Conservation (phyloP, 805 yeast genomes). For the Starmerella tilneyi region DNA sequence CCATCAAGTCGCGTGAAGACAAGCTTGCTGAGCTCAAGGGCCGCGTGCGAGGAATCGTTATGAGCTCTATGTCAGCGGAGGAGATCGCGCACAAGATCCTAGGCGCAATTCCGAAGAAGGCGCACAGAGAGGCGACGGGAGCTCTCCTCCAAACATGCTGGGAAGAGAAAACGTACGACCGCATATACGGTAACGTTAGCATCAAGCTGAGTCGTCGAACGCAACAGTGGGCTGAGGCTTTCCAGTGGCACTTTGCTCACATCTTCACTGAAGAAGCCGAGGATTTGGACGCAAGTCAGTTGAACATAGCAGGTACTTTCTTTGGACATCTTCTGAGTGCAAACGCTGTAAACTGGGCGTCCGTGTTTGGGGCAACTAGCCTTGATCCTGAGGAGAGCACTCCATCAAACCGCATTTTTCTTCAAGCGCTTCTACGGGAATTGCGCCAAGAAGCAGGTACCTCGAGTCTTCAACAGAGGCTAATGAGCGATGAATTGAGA, state of each 20-base stretch:
- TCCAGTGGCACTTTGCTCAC: constrained; percentile 43
- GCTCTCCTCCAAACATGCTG: constrained; percentile 72
- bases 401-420: constrained; percentile 66
- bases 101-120: constrained; percentile 30
- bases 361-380: constrained; percentile 43
- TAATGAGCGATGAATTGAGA: constrained; percentile 26
- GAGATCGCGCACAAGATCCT: constrained; percentile 85
- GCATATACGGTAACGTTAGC: constrained; percentile 68
- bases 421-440: constrained; percentile 72
- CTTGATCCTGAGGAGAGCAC: constrained; percentile 64
- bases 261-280: constrained; percentile 43
- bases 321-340: constrained; percentile 77
- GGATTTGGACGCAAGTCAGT: constrained; percentile 57
- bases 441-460: constrained; percentile 68
- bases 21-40: not conserved
- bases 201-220: constrained; percentile 46
- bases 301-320: constrained; percentile 70
- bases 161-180: constrained; percentile 78
- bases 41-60: constrained; percentile 32
- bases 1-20: not conserved
- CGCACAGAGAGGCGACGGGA: constrained; percentile 49
- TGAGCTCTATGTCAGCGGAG: constrained; percentile 83
- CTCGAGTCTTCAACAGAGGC: constrained; percentile 38
- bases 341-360: constrained; percentile 55
- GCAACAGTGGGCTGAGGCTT: constrained; percentile 49